A percentile compares a stretch with the other conserved stretches of the same genome.
Conservation (phyloP, 164 flowering plant genomes). For the Liriodendron chinense region DNA sequence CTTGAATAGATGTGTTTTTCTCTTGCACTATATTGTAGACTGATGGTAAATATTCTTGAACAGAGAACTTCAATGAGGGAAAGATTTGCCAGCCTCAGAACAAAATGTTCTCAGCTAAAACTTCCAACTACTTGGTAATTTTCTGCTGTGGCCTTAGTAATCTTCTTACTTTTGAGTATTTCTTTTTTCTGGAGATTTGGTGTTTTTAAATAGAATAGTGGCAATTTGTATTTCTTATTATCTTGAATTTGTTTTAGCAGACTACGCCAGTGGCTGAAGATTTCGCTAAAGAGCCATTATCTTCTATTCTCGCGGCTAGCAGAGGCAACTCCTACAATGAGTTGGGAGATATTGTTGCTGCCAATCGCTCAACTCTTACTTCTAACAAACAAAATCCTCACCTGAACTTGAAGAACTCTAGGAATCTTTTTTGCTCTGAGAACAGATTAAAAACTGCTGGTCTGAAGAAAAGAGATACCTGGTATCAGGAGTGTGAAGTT, state of each 20-base stretch:
- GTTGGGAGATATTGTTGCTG: slow-evolving; percentile 57
- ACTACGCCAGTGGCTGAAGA: slow-evolving; percentile 21
- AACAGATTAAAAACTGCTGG: slow-evolving; percentile 22
- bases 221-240: slow-evolving; percentile 2
- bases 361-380: slow-evolving; percentile 61
- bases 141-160: background rate
- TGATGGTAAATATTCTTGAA: slow-evolving; percentile 3
- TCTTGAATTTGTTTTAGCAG: slow-evolving; percentile 30
- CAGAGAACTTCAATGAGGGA: slow-evolving; percentile 4
- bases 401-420: slow-evolving; percentile 26
- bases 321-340: slow-evolving; percentile 28
- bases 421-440: slow-evolving; percentile 17
- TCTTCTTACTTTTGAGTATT: background rate
- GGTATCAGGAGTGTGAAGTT: slow-evolving; percentile 22
- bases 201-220: background rate
- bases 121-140: slow-evolving; percentile 26
- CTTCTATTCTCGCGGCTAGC: slow-evolving; percentile 32
- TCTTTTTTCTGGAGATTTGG: background rate
- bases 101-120: slow-evolving; percentile 21
- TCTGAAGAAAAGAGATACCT: slow-evolving; percentile 13
- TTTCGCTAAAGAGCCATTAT: slow-evolving; percentile 24
- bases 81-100: slow-evolving; percentile 20
- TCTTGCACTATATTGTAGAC: background rate
- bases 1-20: background rate
- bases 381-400: slow-evolving; percentile 15